Evolutionary conservation across 2,329 filamentous ascomycete species (phyloP).

Genomic region (Alternaria arbusti): DNA sequence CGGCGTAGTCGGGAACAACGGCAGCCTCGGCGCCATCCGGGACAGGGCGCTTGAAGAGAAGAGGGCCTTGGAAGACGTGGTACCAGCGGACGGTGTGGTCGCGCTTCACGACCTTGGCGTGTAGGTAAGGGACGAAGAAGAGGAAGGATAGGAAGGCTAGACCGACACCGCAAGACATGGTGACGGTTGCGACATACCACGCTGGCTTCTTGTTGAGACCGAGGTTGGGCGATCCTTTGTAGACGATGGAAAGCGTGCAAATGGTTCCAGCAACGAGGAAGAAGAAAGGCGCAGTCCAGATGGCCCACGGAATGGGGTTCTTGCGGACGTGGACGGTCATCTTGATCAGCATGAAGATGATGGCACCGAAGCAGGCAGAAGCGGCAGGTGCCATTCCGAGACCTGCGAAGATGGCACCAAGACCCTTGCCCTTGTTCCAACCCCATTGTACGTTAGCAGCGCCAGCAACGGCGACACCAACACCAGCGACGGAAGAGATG

Average conservation of each 20-base stretch:
- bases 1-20: conserved; percentile 76
- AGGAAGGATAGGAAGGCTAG: conserved; percentile 65
- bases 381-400: conserved; percentile 74
- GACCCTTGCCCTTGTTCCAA: conserved; percentile 68
- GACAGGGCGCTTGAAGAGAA: conserved; percentile 61
- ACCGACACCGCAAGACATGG: conserved; percentile 67
- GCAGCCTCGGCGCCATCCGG: conserved; percentile 61
- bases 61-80: conserved; percentile 67
- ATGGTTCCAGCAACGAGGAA: conserved; percentile 78
- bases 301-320: conserved; percentile 74
- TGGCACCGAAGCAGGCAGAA: conserved; percentile 68
- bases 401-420: conserved; percentile 67
- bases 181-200: conserved; percentile 72
- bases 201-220: conserved; percentile 69
- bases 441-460: conserved; percentile 64
- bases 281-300: conserved; percentile 76
- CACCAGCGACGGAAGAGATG: conserved; percentile 56
- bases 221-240: conserved; percentile 77
- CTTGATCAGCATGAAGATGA: conserved; percentile 78
- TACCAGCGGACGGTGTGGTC: conserved; percentile 70
- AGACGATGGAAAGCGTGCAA: conserved; percentile 78
- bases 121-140: conserved; percentile 76
- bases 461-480: conserved; percentile 63
- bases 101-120: conserved; percentile 71
- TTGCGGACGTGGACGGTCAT: conserved; percentile 72